Evolutionary conservation across 768 basidiomycete genomes (phyloP).

Genomic region (Symmetrospora coprosmae): DNA sequence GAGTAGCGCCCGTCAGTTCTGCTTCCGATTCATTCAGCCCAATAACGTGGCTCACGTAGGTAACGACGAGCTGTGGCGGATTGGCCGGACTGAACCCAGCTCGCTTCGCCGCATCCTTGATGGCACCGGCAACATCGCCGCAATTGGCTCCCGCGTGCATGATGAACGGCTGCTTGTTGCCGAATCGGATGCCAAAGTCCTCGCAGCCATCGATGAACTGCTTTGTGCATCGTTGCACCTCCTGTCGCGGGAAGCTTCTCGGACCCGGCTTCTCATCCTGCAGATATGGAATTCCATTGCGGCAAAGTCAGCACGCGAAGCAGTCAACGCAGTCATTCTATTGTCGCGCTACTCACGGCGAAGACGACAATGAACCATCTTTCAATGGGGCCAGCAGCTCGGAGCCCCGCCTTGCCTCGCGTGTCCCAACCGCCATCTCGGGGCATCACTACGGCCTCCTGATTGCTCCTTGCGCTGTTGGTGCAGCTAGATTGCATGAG

Average conservation of each 20-base stretch:
- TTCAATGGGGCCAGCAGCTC: background rate
- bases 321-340: background rate
- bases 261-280: background rate
- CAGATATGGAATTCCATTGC: too few relatives aligned
- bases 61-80: slow-evolving; percentile 3
- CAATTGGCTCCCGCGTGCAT: background rate
- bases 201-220: background rate
- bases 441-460: too few relatives aligned
- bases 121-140: background rate
- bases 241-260: background rate
- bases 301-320: too few relatives aligned
- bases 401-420: background rate
- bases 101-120: slow-evolving; percentile 5
- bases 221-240: background rate
- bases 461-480: too few relatives aligned
- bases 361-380: slow-evolving; percentile 16
- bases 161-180: background rate
- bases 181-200: background rate
- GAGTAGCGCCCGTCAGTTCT: background rate
- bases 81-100: background rate
- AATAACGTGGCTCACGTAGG: background rate
- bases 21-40: background rate
- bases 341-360: background rate
- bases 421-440: slow-evolving; percentile 9
- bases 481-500: too few relatives aligned